These are phyloP conservation scores for Mucor indicus DNA, from an alignment of 371 early-diverging fungal genomes.

Conservation along the genomic window DNA sequence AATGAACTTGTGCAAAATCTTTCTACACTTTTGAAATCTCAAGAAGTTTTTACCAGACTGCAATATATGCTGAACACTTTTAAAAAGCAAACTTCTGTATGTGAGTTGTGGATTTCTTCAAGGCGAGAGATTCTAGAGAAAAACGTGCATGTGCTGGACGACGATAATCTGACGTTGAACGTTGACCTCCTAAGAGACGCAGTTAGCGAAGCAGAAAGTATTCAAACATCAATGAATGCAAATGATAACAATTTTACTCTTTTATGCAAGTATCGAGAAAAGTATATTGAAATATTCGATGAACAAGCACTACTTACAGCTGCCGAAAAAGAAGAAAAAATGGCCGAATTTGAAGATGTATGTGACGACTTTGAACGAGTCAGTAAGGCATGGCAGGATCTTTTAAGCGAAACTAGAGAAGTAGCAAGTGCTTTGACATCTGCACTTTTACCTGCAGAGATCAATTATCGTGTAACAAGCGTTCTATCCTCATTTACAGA, in stretches of 20 bases:
- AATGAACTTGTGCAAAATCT: constrained; percentile 29
- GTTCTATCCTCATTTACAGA: constrained; percentile 15
- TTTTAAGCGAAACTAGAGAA: constrained; percentile 18
- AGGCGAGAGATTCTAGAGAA: constrained; percentile 19
- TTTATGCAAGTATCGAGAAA: constrained; percentile 18
- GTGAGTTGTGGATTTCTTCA: constrained; percentile 31
- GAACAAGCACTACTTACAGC: constrained; percentile 15
- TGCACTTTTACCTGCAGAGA: constrained; percentile 32
- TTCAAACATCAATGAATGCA: constrained; percentile 24
- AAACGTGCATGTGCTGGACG: constrained; percentile 16
- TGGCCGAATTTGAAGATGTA: constrained; percentile 17
- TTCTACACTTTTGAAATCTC: constrained; percentile 25
- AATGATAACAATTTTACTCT: constrained; percentile 28
- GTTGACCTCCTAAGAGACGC: constrained; percentile 30
- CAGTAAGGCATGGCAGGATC: constrained; percentile 23
- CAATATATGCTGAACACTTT: constrained; percentile 30
- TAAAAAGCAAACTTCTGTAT: constrained; percentile 22
- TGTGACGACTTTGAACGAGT: constrained; percentile 10
- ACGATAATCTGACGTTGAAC: constrained; percentile 16
- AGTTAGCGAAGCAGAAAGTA: constrained; percentile 31
- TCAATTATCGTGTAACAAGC: constrained; percentile 16
- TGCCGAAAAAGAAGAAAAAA: constrained; percentile 28
- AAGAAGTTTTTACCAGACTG: constrained; percentile 33
- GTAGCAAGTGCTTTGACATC: constrained; percentile 16
- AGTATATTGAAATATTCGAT: constrained; percentile 23